These are phyloP conservation scores for Entoloma clypeatum DNA, from an alignment of 1,284 basidiomycete species.

Conservation along the genomic window DNA sequence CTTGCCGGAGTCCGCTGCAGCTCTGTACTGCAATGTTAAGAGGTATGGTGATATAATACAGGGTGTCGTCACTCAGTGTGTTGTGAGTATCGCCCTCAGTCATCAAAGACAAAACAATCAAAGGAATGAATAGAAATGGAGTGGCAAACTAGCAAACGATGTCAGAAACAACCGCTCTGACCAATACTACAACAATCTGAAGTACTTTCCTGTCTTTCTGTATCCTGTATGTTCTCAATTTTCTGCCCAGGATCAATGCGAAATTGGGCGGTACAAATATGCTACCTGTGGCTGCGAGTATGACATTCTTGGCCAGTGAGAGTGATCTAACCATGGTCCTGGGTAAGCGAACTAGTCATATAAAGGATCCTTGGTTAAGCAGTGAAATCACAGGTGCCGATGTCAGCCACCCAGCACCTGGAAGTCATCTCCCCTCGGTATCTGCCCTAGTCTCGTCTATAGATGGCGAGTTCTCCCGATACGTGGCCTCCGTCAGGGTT, in stretches of 20 bases:
- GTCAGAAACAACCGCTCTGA: constrained; percentile 22
- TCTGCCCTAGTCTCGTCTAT: constrained; percentile 33
- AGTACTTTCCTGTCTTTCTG: constrained; percentile 22
- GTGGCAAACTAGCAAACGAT: constrained; percentile 21
- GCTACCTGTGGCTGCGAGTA: constrained; percentile 20
- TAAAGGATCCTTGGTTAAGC: neutral
- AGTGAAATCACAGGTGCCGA: constrained; percentile 31
- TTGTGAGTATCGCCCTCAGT: constrained; percentile 24
- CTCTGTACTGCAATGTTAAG: constrained; percentile 30
- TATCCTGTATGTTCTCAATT: neutral
- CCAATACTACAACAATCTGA: constrained; percentile 37
- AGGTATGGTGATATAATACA: constrained; percentile 32
- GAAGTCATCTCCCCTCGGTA: constrained; percentile 34
- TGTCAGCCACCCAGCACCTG: constrained; percentile 38
- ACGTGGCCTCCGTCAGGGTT: constrained; percentile 34
- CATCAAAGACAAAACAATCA: neutral
- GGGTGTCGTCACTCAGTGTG: constrained; percentile 35
- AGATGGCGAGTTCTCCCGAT: constrained; percentile 26
- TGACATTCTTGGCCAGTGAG: constrained; percentile 24
- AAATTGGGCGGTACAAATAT: constrained; percentile 38
- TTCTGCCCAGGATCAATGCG: constrained; percentile 35
- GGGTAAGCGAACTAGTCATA: constrained; percentile 22
- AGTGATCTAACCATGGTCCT: constrained; percentile 32
- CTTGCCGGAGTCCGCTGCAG: constrained; percentile 30
- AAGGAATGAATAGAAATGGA: constrained; percentile 25